Evolutionary conservation across 2,329 filamentous ascomycete species (phyloP).

Genomic region (Chrysoporthe deuterocubensis): DNA sequence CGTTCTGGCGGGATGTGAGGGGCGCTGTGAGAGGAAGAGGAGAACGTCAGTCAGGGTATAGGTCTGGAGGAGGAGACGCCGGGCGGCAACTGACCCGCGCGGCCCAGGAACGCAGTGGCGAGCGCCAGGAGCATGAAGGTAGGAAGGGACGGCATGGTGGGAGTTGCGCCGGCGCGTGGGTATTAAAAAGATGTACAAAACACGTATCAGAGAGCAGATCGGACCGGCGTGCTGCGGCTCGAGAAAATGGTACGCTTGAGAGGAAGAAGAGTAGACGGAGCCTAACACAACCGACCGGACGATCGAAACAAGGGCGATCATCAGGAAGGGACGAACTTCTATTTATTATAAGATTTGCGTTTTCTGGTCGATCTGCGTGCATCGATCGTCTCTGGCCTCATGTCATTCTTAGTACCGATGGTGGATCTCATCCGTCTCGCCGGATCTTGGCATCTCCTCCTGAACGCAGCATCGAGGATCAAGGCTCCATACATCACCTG

Average conservation of each 20-base stretch:
- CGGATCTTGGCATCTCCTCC: background rate
- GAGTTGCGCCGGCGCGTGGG: background rate
- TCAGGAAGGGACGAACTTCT: background rate
- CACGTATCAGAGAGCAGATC: slow-evolving; percentile 5
- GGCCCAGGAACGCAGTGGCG: slow-evolving; percentile 12
- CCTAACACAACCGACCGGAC: background rate
- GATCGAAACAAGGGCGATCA: slow-evolving; percentile 1
- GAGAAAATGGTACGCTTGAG: background rate
- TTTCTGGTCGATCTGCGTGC: background rate
- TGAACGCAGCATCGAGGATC: background rate
- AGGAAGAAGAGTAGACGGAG: background rate
- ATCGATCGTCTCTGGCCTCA: background rate
- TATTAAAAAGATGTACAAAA: background rate
- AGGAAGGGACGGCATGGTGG: slow-evolving; percentile 18
- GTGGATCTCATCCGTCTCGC: background rate
- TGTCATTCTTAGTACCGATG: background rate
- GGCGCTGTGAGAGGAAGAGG: background rate
- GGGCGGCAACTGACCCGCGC: slow-evolving; percentile 13
- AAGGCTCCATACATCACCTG: background rate
- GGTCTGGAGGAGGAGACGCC: background rate
- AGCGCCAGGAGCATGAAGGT: slow-evolving; percentile 19
- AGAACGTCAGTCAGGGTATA: slow-evolving; percentile 1
- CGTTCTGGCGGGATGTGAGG: slow-evolving; percentile 38
- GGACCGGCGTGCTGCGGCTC: slow-evolving; percentile 5
- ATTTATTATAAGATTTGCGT: background rate